A percentile compares a stretch with the other conserved stretches of the same genome.
Conservation (phyloP, 2,329 filamentous ascomycete genomes). For the Akanthomyces lecanii region DNA sequence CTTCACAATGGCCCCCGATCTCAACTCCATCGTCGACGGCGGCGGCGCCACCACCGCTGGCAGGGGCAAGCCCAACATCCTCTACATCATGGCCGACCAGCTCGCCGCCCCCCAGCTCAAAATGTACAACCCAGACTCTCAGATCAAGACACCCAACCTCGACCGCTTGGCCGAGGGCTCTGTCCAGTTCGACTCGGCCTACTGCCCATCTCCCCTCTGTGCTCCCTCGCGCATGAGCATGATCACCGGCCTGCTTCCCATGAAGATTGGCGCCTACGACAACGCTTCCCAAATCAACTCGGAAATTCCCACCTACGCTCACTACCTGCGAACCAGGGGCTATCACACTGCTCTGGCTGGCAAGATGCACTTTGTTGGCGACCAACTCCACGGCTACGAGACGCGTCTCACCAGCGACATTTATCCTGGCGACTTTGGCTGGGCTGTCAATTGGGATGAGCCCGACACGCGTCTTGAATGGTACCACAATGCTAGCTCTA, state of each 20-base stretch:
- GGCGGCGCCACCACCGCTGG: constrained; percentile 22
- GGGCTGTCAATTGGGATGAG: constrained; percentile 94
- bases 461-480: constrained; percentile 82
- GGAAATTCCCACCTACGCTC: constrained; percentile 85
- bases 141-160: constrained; percentile 88
- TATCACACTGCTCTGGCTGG: constrained; percentile 89
- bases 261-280: constrained; percentile 88
- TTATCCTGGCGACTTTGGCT: constrained; percentile 90
- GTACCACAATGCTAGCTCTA: constrained; percentile 95
- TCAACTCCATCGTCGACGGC: constrained; percentile 62
- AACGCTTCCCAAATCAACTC: constrained; percentile 82
- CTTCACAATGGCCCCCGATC: constrained; percentile 62
- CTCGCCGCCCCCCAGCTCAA: constrained; percentile 85
- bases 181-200: constrained; percentile 89
- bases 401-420: constrained; percentile 91
- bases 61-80: constrained; percentile 37
- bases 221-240: constrained; percentile 91
- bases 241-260: constrained; percentile 87
- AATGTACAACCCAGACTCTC: constrained; percentile 84
- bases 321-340: constrained; percentile 78
- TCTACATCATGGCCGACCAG: constrained; percentile 96
- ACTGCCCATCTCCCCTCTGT: constrained; percentile 90
- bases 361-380: constrained; percentile 97
- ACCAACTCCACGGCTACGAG: constrained; percentile 92
- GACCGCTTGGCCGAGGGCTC: constrained; percentile 75